Conservation (phyloP, 208 protist genomes). For the Leishmania tropica region DNA sequence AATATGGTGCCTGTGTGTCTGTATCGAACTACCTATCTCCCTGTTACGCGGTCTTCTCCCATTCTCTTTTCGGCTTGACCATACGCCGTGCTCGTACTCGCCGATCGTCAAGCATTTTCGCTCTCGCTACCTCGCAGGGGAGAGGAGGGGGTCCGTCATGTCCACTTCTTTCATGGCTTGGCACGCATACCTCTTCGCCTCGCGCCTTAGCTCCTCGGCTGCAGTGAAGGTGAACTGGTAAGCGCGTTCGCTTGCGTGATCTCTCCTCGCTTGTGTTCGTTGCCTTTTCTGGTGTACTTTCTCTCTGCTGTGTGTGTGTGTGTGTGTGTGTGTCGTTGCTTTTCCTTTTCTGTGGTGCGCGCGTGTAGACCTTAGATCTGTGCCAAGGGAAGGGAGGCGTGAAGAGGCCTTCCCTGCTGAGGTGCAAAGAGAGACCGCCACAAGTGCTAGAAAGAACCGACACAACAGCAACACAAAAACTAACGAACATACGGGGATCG, state of each 20-base stretch:
- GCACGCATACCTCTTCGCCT: not conserved
- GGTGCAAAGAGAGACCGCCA: not conserved
- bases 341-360: not conserved
- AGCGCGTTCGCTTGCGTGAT: not conserved
- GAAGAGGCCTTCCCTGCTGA: not conserved
- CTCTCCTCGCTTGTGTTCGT: not conserved
- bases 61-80: not conserved
- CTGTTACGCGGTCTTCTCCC: not conserved
- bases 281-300: not conserved
- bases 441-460: not conserved
- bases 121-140: not conserved
- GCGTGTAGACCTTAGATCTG: not conserved
- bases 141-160: not conserved
- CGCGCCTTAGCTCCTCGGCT: not conserved
- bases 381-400: not conserved
- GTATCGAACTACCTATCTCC: not conserved
- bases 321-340: not conserved
- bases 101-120: not conserved
- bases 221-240: not conserved
- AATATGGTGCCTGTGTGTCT: not conserved
- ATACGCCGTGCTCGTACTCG: not conserved
- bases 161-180: not conserved
- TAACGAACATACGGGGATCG: not conserved
- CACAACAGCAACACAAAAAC: not conserved
- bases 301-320: not conserved